Conservation (phyloP, 1,139 yeast genomes). For the Hanseniaspora uvarum region DNA sequence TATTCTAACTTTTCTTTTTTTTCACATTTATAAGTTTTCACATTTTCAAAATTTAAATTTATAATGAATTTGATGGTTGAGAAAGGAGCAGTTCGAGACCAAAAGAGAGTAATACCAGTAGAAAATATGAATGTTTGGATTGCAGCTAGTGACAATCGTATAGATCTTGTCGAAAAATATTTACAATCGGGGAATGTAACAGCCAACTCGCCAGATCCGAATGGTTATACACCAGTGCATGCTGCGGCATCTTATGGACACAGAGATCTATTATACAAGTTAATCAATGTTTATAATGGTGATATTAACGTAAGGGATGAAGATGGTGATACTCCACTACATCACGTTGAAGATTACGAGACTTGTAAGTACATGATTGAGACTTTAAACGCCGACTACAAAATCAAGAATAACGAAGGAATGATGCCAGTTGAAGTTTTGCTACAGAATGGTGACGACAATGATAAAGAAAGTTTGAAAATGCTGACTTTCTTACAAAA, state of each 20-base stretch:
- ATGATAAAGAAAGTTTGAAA: constrained; percentile 56
- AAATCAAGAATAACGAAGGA: constrained; percentile 57
- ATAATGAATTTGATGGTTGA: too few species aligned
- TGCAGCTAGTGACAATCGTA: constrained; percentile 81
- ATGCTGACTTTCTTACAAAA: constrained; percentile 24
- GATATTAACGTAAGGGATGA: constrained; percentile 69
- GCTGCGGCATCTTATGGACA: constrained; percentile 96
- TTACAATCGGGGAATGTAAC: constrained; percentile 44
- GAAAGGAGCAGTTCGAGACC: too few species aligned
- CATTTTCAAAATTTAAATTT: neutral
- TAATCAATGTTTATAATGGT: constrained; percentile 54
- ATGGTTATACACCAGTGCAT: constrained; percentile 91
- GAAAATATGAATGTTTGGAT: constrained; percentile 70
- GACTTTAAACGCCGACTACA: constrained; percentile 56
- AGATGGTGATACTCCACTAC: constrained; percentile 94
- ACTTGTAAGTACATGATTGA: constrained; percentile 59
- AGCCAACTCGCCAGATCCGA: constrained; percentile 71
- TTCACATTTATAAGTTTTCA: neutral
- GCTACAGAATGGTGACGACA: constrained; percentile 52
- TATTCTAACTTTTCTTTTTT: neutral
- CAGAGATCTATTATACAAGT: constrained; percentile 48
- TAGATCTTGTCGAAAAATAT: constrained; percentile 46
- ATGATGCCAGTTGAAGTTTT: constrained; percentile 57
- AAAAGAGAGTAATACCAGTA: too few species aligned
- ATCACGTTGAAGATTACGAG: constrained; percentile 65